Evolutionary conservation across 768 basidiomycete genomes (phyloP).

Genomic region (Tylopilus rubrobrunneus): DNA sequence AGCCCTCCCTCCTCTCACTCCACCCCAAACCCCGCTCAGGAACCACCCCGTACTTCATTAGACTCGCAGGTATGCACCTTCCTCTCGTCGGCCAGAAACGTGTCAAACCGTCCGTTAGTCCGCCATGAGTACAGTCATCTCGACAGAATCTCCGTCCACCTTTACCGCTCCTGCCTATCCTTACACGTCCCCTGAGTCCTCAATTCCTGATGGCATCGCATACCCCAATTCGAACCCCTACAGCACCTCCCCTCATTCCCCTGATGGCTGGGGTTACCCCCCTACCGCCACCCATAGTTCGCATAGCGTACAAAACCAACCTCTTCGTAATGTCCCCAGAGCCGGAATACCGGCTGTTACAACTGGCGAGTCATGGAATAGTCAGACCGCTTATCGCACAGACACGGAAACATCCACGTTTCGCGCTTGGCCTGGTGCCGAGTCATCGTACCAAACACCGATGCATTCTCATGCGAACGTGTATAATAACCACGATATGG

Average conservation of each 20-base stretch:
- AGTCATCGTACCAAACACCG: conserved; percentile 34
- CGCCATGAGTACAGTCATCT: conserved; percentile 37
- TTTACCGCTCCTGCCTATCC: conserved; percentile 42
- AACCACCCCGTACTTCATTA: conserved; percentile 28
- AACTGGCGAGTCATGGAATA: conserved; percentile 22
- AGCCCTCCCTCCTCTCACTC: conserved; percentile 46
- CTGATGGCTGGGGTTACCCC: conserved; percentile 56
- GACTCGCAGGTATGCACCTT: conserved; percentile 41
- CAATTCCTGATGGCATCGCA: conserved; percentile 37
- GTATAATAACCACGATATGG: conserved; percentile 33
- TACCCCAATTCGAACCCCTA: conserved; percentile 44
- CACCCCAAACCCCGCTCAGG: conserved; percentile 47
- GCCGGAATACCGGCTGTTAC: conserved; percentile 16
- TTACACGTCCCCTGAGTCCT: conserved; percentile 40
- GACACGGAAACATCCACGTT: conserved; percentile 37
- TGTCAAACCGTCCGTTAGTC: conserved; percentile 16
- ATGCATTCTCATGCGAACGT: conserved; percentile 19
- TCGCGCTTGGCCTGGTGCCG: conserved; percentile 48
- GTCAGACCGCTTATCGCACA: conserved; percentile 23
- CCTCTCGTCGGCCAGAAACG: neutral
- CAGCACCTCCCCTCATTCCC: conserved; percentile 39
- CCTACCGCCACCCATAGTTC: conserved; percentile 27
- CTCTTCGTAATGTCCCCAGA: conserved; percentile 39
- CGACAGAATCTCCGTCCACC: conserved; percentile 31
- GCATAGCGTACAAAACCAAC: conserved; percentile 45